Evolutionary conservation across 116 monocot genomes (phyloP), one percentile per base, ranked within the genome.

Genomic region (Posidonia oceanica): DNA sequence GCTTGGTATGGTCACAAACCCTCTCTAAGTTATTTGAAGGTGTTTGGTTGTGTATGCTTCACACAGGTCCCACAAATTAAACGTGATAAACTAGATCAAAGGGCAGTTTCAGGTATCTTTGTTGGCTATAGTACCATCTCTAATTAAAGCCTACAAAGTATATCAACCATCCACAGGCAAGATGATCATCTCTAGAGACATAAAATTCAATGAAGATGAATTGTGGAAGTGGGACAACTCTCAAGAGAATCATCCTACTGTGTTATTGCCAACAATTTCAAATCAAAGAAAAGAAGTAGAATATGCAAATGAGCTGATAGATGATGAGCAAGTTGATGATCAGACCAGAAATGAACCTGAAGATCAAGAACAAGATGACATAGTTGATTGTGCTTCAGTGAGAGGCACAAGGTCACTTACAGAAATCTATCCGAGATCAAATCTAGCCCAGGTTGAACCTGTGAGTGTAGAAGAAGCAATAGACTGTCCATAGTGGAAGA

Each of bases 1-100:
- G 58, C 70, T 7, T 72, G 72, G 72, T 29, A 14, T 16, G 48
- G 48, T 1, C 18, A 22, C 14, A 72, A 72, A 63, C 52, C 63
- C 10, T 22, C 21, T 61, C 41, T 72, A n/a, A 54, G 54, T 55
- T 22, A 54, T 64, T 54, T 64, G 0, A 5, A 20, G n/a, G 36
- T 64, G 17, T 56, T 73, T 65, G 64, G 73, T 60, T 77, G 37
- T 20, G 10, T 41, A 42, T 52, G 64, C 18, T 69, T 37, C 36
- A 17, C 71, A 12, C 18, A 55, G 38, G 17, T 64, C n/a, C 51
- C 40, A 63, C 52, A 61, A 6, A 63, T 1, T 54, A 21, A 52
- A 12, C 0, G 16, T 53, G 20, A 42, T n/a, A 72, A 62, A 48
- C 12, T 72, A 7, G 22, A 72, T 36, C n/a, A 62, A 14, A 63